Base-by-base conservation (phyloP, 2,329 filamentous ascomycete species). In the Lasiodiplodia citricola region DNA sequence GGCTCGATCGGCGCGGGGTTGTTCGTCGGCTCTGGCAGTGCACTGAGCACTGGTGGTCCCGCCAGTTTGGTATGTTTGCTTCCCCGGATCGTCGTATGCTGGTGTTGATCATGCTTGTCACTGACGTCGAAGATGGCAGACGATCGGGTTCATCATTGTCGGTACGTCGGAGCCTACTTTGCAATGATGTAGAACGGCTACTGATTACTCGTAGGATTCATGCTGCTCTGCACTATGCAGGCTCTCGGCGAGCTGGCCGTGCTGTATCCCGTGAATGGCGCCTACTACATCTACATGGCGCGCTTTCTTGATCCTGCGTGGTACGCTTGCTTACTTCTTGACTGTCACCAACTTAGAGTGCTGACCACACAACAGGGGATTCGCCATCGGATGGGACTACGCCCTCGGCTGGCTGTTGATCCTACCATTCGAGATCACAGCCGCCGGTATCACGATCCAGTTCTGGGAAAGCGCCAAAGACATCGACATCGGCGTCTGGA, bases 351-450 rank as follows among this genome's bases (percentile, higher is more conserved):
- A 72, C 79, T 76, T 69, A 14, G 50, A 23, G 28, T 16, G 31
- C 55, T 21, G 23, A 44, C 50, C 73, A 23, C 10, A 18, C 1
- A 28, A n/a, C 51, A 60, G 83, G 80, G 94, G 94, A 0, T 97
- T 97, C 76, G 92, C 93, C 55, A 96, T 97, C 92, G 94, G 93
- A 16, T 97, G 93, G 93, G 96, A 96, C 86, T 92, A 97, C 78
- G 92, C 92, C 3, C 79, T 97, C 72, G 92, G 96, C 80, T 97
- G 94, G 94, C 86, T 97, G 2, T 86, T 93, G 75, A 56, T 81
- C 70, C 69, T 81, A 25, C 79, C 79, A 3, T 62, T 62, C 57
- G 79, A 81, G 73, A 70, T 81, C n/a, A 75, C 74, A 55, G 79
- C 79, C 56, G 79, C 79, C 54, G 75, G 75, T 70, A 62, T 80